A percentile compares a stretch with the other conserved stretches of the same genome.
phyloP scores from a whole-genome alignment of 345 rosid species.

The Anastatica hierochuntica region DNA sequence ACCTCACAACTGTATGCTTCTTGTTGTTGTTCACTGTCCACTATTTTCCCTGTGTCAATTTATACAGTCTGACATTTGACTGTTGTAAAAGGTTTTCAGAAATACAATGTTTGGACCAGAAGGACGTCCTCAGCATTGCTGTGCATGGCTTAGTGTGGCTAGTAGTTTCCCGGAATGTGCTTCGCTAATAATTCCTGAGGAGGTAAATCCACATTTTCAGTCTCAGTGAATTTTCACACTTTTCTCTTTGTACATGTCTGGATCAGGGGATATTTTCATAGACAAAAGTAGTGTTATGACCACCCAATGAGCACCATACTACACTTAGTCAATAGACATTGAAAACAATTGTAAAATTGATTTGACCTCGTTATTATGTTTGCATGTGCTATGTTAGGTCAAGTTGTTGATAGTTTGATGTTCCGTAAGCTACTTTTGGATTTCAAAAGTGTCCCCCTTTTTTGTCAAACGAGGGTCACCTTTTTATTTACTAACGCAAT shows the following conservation, averaged over 20 bases:
- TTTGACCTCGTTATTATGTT: not conserved
- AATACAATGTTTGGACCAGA: slow-evolving; percentile 99
- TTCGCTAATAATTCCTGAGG: slow-evolving; percentile 88
- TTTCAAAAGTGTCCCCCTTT: not conserved
- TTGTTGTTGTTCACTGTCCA: slow-evolving; percentile 1
- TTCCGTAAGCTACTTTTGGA: not conserved
- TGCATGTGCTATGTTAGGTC: not conserved
- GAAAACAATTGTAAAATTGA: not conserved
- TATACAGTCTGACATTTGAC: slow-evolving; percentile 16
- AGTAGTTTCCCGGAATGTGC: slow-evolving; percentile 98
- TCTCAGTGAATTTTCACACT: not conserved
- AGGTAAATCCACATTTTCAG: slow-evolving; percentile 41
- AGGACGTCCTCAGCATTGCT: slow-evolving; percentile 99
- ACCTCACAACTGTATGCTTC: slow-evolving; percentile 66
- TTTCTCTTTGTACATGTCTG: not conserved
- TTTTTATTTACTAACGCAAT: not conserved
- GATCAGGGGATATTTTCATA: slow-evolving; percentile 10
- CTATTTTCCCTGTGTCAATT: slow-evolving; percentile 7
- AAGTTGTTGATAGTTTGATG: slow-evolving; percentile 4
- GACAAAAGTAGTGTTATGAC: slow-evolving; percentile 2
- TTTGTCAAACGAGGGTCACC: too few species aligned
- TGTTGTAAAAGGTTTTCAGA: slow-evolving; percentile 66
- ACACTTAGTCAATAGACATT: not conserved
- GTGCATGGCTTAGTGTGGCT: slow-evolving; percentile 99
- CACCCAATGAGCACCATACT: not conserved